Evolutionary conservation across 1,284 basidiomycete species (phyloP), one percentile per base, ranked within the genome.

Genomic region (Boletus smithii): DNA sequence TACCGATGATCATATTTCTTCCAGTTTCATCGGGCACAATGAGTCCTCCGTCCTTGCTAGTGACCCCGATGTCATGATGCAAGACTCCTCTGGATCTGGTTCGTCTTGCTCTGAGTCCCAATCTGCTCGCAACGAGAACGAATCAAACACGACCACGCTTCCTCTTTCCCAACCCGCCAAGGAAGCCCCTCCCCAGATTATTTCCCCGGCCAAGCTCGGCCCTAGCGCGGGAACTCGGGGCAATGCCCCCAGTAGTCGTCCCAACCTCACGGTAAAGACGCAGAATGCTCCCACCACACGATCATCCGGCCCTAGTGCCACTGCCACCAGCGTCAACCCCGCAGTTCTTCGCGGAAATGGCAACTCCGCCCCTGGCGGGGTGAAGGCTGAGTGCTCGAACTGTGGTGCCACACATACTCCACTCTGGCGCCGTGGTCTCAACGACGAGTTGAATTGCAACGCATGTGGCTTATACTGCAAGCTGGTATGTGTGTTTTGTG

Each of bases 401-500:
- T 90, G 87, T 57, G 87, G 88, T 26, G 87, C 88, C 5, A 90
- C 85, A 1, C 86, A 88, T 57, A 90, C 88, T 0, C 87, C 87
- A 13, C 75, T 90, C 23, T 91, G 88, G 87, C 73, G 88, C 27
- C 75, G 87, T 8, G 88, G 88, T 0, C 67, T 90, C 55, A 90
- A 89, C 55, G 87, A 90, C 56, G 88, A 91, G 69, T 66, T 90
- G 48, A 90, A 91, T 59, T 90, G 88, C 63, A 90, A 90, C 54
- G 87, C 85, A 1, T 89, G 87, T 56, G 87, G 87, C 8, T 67
- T 88, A 40, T 88, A 90, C 63, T 88, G 85, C 67, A 88, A 88
- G 62, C 64, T 86, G 68, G 85, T 85, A 58, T 50, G 80, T 50
- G 80, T 73, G 2, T 7, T 3, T 11, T 42, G 13, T 11, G 3